Conservation (phyloP, 768 basidiomycete species). For the Crassisporium funariophilum region DNA sequence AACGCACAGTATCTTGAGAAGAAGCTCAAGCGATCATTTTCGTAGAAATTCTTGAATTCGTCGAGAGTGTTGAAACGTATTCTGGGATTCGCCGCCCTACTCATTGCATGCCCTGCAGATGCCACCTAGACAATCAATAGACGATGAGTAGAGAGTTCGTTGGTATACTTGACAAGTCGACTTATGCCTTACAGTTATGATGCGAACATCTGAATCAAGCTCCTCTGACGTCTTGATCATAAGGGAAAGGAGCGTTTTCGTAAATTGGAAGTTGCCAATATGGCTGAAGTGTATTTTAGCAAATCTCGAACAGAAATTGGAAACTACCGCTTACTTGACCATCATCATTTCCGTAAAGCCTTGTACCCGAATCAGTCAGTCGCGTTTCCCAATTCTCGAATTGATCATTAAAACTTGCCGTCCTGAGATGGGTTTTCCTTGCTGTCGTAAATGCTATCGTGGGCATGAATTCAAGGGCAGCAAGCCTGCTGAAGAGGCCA, state of each 20-base stretch:
- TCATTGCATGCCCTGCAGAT: slow-evolving; percentile 3
- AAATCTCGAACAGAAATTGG: neutral
- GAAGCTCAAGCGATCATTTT: neutral
- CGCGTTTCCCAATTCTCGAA: neutral
- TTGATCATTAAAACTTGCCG: neutral
- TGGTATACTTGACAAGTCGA: too few species aligned
- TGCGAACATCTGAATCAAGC: slow-evolving; percentile 16
- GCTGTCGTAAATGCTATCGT: neutral
- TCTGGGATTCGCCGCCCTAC: slow-evolving; percentile 7
- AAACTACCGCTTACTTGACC: slow-evolving; percentile 9
- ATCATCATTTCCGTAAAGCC: slow-evolving; percentile 14
- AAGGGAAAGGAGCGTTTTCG: slow-evolving; percentile 13
- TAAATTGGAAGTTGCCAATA: slow-evolving; percentile 20
- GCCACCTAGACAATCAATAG: slow-evolving; percentile 1
- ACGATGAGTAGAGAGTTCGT: neutral
- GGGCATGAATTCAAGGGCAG: too few species aligned
- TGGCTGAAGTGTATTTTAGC: slow-evolving; percentile 10
- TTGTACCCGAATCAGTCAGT: neutral
- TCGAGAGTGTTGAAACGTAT: slow-evolving; percentile 11
- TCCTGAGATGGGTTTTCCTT: slow-evolving; percentile 1
- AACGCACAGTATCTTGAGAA: slow-evolving; percentile 13
- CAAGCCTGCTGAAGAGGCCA: neutral
- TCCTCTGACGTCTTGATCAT: slow-evolving; percentile 17
- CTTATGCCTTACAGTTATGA: slow-evolving; percentile 16
- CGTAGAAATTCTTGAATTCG: slow-evolving; percentile 12